Evolutionary conservation across 345 rosid species (phyloP).

Genomic region (Dovyalis caffra): DNA sequence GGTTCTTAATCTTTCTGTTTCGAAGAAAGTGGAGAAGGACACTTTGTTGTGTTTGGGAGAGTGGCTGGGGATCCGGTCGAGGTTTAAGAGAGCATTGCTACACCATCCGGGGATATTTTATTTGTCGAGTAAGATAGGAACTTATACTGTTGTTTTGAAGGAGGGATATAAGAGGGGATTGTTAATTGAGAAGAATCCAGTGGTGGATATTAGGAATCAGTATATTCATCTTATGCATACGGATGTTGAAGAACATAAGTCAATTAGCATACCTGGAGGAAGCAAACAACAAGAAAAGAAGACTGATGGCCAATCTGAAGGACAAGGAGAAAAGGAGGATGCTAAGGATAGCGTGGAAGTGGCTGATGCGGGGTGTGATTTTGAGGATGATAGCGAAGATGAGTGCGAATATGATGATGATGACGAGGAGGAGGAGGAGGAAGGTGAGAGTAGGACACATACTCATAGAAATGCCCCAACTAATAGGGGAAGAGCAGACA

Average conservation of each 20-base stretch:
- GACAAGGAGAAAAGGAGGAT: slow-evolving; percentile 31
- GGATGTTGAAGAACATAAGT: slow-evolving; percentile 43
- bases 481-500: slow-evolving; percentile 3
- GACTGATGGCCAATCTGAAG: slow-evolving; percentile 30
- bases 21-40: slow-evolving; percentile 71
- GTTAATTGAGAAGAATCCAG: slow-evolving; percentile 55
- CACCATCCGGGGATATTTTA: slow-evolving; percentile 75
- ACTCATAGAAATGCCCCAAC: slow-evolving; percentile 5
- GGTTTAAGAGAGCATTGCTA: slow-evolving; percentile 82
- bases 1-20: slow-evolving; percentile 65
- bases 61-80: slow-evolving; percentile 69
- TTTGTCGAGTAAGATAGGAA: slow-evolving; percentile 63
- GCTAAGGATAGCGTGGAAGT: slow-evolving; percentile 21
- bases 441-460: slow-evolving; percentile 5
- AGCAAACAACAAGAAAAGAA: slow-evolving; percentile 40
- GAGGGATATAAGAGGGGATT: slow-evolving; percentile 76
- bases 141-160: slow-evolving; percentile 71
- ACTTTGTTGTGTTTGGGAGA: slow-evolving; percentile 58
- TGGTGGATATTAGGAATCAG: slow-evolving; percentile 52
- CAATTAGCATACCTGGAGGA: slow-evolving; percentile 28
- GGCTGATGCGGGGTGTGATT: slow-evolving; percentile 32
- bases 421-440: slow-evolving; percentile 38
- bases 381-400: slow-evolving; percentile 38
- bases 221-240: slow-evolving; percentile 80
- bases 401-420: slow-evolving; percentile 20